phyloP scores from a whole-genome alignment of 1,284 basidiomycete genomes.

The Cystobasidiaceae sp. region DNA sequence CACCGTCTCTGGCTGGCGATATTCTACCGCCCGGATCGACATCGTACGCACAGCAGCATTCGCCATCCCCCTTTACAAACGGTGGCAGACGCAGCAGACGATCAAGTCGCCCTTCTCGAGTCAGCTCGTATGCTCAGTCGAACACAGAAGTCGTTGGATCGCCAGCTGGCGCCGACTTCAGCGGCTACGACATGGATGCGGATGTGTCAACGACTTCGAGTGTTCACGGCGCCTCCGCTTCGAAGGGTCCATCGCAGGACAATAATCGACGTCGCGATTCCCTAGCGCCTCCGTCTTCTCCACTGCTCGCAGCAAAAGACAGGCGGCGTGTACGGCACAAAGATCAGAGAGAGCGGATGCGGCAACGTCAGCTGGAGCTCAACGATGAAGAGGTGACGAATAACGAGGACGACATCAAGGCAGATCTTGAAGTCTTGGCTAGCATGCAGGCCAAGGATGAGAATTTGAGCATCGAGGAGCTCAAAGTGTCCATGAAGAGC shows the following conservation, averaged over 20 bases:
- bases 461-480: background rate
- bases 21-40: background rate
- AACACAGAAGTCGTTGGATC: background rate
- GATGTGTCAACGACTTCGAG: conserved; percentile 13
- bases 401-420: conserved; percentile 7
- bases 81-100: background rate
- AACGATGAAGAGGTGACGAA: conserved; percentile 14
- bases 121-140: background rate
- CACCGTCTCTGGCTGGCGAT: background rate
- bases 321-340: background rate
- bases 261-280: background rate
- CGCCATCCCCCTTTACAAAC: background rate
- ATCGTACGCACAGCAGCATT: background rate
- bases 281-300: background rate
- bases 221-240: background rate
- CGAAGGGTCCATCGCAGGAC: background rate
- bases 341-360: background rate
- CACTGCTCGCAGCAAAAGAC: background rate
- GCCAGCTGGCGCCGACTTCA: background rate
- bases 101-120: background rate
- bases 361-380: conserved; percentile 5
- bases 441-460: conserved; percentile 1
- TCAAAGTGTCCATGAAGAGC: background rate
- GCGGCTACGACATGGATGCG: background rate
- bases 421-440: conserved; percentile 10